Evolutionary conservation across 257 asterid genomes (phyloP), one percentile per base, ranked within the genome.

Genomic region (Jaltomata sinuosa): DNA sequence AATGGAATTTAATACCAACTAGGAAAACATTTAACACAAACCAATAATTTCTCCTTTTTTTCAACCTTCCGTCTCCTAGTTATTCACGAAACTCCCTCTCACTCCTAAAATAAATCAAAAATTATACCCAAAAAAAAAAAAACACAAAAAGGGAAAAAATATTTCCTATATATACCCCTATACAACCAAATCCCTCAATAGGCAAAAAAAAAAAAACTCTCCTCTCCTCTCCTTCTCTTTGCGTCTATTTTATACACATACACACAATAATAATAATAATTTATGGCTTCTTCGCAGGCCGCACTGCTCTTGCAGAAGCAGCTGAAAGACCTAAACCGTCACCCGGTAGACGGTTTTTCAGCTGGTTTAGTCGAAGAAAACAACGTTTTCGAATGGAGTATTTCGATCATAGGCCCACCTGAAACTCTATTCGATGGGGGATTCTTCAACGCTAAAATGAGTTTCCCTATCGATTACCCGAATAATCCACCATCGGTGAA

Each of bases 391-490:
- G 98, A 96, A 89, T 96, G 99, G 99, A 94, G 94, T 83, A 98
- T 96, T 9, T 93, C 99, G 22, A 86, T 96, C 22, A 94, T 94
- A 83, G 99, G 99, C 54, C 99, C 99, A 50, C 98, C 99, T 3
- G 99, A 94, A 68, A 96, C 99, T 31, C 83, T 96, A 36, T 96
- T 93, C 69, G 99, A 97, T 77, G 98, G 99, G 22, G 99, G 99
- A n/a, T 97, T 95, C 88, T 97, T 97, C 88, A 95, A 97, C 86
- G 99, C 99, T 10, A 93, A 92, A 47, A 97, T 97, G 99, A 92
- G 87, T 81, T 97, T 97, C 87, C 99, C 99, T 16, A 85, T 87
- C n/a, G 91, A 97, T 84, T 97, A 97, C 83, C 99, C 99, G 0
- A 93, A 92, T 82, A 95, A 93, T 87, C 99, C 99, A 84, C 99